Percentiles rank a stretch among this genome's conserved stretches.
These are phyloP conservation scores for Sanghuangporus weigelae DNA, from an alignment of 1,284 basidiomycete genomes.

Conservation along the genomic window DNA sequence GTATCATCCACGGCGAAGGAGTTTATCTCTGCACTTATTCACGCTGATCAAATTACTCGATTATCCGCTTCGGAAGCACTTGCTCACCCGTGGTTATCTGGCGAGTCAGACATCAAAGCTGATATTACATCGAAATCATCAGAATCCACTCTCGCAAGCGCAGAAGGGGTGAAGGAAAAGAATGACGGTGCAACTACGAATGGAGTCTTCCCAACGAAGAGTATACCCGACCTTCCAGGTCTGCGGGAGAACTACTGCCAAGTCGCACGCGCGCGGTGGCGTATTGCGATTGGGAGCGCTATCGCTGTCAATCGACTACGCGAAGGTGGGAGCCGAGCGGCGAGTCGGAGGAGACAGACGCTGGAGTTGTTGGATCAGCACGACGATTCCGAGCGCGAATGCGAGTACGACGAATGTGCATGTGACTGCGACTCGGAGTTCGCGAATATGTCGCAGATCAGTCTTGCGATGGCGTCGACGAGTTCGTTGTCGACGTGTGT, in stretches of 20 bases:
- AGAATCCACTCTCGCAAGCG: not conserved
- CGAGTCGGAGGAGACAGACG: not conserved
- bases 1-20: constrained; percentile 10
- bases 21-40: constrained; percentile 5
- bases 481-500: not conserved
- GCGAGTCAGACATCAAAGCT: not conserved
- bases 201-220: not conserved
- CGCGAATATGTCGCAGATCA: not conserved
- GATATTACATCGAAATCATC: not conserved
- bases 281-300: constrained; percentile 57
- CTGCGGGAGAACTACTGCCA: constrained; percentile 72
- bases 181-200: not conserved
- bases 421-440: not conserved
- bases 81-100: constrained; percentile 7
- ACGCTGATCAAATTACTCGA: constrained; percentile 5
- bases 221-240: constrained; percentile 30
- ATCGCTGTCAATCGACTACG: constrained; percentile 48
- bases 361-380: not conserved
- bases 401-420: not conserved
- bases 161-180: not conserved
- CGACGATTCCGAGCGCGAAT: not conserved
- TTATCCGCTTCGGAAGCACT: constrained; percentile 4
- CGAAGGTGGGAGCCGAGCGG: constrained; percentile 22
- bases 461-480: not conserved
- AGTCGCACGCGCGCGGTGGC: constrained; percentile 57